Evolutionary conservation across 805 yeast species (phyloP).

Genomic region (Candida vaughaniae): DNA sequence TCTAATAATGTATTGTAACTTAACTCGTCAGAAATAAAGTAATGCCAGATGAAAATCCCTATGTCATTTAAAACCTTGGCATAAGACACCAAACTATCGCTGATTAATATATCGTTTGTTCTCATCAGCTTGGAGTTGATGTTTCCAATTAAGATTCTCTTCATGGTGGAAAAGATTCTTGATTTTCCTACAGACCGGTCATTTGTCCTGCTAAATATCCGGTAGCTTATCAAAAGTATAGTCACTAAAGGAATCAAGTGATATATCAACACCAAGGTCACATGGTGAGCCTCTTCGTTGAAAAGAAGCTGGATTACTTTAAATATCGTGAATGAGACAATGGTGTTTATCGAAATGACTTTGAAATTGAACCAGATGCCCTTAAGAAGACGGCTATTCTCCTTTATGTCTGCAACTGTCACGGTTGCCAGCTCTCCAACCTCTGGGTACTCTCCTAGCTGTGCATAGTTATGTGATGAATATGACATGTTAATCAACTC

Average conservation of each 20-base stretch:
- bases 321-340: conserved; percentile 10
- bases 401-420: conserved; percentile 27
- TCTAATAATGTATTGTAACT: conserved; percentile 32
- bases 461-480: conserved; percentile 35
- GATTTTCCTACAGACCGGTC: conserved; percentile 33
- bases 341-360: conserved; percentile 22
- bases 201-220: conserved; percentile 33
- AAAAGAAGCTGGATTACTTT: conserved; percentile 12
- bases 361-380: conserved; percentile 36
- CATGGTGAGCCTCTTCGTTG: conserved; percentile 11
- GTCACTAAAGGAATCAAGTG: conserved; percentile 36
- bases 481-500: conserved; percentile 43
- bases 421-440: conserved; percentile 36
- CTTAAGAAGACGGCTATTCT: conserved; percentile 28
- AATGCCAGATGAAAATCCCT: conserved; percentile 50
- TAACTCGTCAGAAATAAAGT: conserved; percentile 31
- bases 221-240: conserved; percentile 30
- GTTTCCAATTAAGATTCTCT: conserved; percentile 56
- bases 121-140: conserved; percentile 57
- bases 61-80: conserved; percentile 74
- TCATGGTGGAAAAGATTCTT: conserved; percentile 49
- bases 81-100: conserved; percentile 85
- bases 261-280: conserved; percentile 11
- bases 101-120: conserved; percentile 75
- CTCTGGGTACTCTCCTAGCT: conserved; percentile 18